A percentile compares a stretch with the other conserved stretches of the same genome.
phyloP scores from a whole-genome alignment of 2,329 filamentous ascomycete species.

The Cladobotryum protrusum region DNA sequence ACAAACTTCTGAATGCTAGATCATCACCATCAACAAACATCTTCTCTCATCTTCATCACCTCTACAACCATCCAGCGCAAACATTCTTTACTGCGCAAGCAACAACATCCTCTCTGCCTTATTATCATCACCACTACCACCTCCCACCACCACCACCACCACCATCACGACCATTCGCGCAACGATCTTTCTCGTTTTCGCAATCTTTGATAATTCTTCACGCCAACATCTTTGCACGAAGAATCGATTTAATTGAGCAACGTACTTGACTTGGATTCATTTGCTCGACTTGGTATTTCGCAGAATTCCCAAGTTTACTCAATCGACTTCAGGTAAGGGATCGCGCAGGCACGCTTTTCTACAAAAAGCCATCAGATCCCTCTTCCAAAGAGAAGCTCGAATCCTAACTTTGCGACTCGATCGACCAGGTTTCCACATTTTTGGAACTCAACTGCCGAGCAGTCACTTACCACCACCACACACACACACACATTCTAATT shows the following conservation, averaged over 20 bases:
- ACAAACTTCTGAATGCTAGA: slow-evolving; percentile 6
- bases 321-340: background rate
- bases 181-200: background rate
- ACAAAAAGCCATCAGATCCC: background rate
- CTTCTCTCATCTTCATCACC: background rate
- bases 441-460: background rate
- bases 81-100: no score
- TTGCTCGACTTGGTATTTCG: no score
- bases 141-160: background rate
- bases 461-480: background rate
- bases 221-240: no score
- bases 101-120: background rate
- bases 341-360: background rate
- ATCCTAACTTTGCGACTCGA: background rate
- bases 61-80: no score
- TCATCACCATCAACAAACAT: slow-evolving; percentile 2
- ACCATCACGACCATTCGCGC: background rate
- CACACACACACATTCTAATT: background rate
- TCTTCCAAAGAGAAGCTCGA: background rate
- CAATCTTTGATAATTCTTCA: no score
- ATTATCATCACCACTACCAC: background rate
- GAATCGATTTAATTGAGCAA: no score
- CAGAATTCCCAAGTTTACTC: background rate
- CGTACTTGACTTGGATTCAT: no score
- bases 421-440: background rate